These are phyloP conservation scores for Lipomyces spencermartinsiae DNA, from an alignment of 805 yeast species.

Conservation along the genomic window DNA sequence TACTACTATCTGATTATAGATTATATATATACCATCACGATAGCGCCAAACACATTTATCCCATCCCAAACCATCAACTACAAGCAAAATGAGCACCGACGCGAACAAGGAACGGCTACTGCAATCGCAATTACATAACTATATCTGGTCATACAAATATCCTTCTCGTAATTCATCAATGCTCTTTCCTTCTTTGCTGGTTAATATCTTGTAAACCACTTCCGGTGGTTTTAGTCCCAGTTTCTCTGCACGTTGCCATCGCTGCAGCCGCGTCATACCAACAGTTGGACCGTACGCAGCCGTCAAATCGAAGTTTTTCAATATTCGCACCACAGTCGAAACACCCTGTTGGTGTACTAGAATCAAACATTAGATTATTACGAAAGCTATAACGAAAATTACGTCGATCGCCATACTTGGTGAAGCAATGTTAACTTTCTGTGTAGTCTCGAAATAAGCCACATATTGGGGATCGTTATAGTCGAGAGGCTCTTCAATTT, in stretches of 20 bases:
- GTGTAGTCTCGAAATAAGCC: constrained; percentile 6
- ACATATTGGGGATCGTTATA: constrained; percentile 21
- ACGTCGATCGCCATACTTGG: constrained; percentile 26
- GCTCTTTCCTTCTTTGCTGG: constrained; percentile 31
- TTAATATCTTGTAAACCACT: constrained; percentile 44
- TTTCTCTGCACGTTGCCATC: constrained; percentile 50
- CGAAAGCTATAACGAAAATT: background rate
- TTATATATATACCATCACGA: background rate
- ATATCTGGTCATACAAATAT: constrained; percentile 40
- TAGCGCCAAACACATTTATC: background rate
- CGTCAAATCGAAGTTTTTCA: constrained; percentile 47
- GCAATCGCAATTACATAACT: background rate
- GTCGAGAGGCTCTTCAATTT: constrained; percentile 17
- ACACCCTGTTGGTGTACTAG: constrained; percentile 47
- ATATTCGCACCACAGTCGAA: constrained; percentile 43
- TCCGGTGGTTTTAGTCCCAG: constrained; percentile 49
- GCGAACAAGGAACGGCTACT: background rate
- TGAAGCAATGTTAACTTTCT: constrained; percentile 18
- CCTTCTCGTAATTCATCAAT: constrained; percentile 22
- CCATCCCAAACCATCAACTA: background rate
- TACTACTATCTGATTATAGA: background rate
- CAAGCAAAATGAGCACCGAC: background rate
- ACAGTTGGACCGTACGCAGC: constrained; percentile 49
- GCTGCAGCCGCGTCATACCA: constrained; percentile 48
- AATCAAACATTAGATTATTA: background rate